Evolutionary conservation across 2,329 filamentous ascomycete species (phyloP), one percentile per base, ranked within the genome.

Genomic region (Trichoderma semiorbis): DNA sequence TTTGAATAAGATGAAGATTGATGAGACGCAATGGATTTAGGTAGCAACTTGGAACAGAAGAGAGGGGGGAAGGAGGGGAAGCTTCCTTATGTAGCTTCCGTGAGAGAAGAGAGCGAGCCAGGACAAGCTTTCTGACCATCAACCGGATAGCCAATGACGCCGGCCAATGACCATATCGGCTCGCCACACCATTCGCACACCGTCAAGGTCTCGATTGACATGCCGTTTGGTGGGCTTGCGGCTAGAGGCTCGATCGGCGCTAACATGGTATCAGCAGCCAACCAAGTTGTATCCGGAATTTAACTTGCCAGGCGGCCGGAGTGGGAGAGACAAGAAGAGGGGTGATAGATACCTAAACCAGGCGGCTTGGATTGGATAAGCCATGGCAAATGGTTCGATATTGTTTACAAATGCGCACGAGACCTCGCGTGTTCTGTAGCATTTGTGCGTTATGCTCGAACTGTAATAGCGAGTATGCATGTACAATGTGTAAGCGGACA

Each of bases 91-190:
- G 70, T 72, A 69, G 55, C 43, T 69, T 28, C n/a, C 32, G 55
- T 28, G 50, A 18, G 43, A 65, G 63, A 61, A 26, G 32, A 18
- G 21, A 26, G 55, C 57, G 55, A 34, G 57, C 67, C 57, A 62
- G 67, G 39, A 65, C 71, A 72, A 72, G 71, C 71, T 72, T 70
- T 72, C 47, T 53, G 53, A 43, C 71, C 71, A 68, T 70, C 34
- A 32, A 39, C 43, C 50, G 58, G 61, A 64, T 43, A 21, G 21
- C 60, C 65, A 72, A 70, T 70, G 60, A 43, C 71, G 34, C 66
- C 71, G 36, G 61, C 71, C 71, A 72, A 72, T 72, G 28, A 34
- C 67, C 50, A 24, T 53, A 43, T 36, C 32, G 66, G 47, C 66
- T 57, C 43, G 39, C 71, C 71, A 72, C 71, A 72, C 67, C 71